These are phyloP conservation scores for Heracleum sosnowskyi DNA, from an alignment of 129 eudicot species.

Conservation along the genomic window DNA sequence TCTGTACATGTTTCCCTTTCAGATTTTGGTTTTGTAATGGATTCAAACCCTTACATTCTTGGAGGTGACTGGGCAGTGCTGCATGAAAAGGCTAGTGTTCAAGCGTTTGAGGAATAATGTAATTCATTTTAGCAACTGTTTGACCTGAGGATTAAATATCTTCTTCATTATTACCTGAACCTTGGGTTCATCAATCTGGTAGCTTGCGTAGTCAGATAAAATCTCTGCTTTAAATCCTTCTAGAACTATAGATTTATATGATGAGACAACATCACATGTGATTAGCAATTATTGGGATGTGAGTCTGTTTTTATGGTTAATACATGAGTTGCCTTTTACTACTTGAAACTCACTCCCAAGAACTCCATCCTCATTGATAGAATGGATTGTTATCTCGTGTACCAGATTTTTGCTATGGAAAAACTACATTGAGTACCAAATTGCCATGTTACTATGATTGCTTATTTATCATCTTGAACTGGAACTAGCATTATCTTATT, in stretches of 20 bases:
- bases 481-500: not conserved
- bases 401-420: not conserved
- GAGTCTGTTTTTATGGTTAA: not conserved
- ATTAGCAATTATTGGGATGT: slow-evolving; percentile 2
- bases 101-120: slow-evolving; percentile 22
- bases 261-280: not conserved
- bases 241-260: slow-evolving; percentile 5
- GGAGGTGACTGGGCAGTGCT: slow-evolving; percentile 79
- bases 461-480: not conserved
- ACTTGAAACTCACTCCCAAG: slow-evolving; percentile 1
- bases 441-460: not conserved
- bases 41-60: slow-evolving; percentile 51
- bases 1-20: slow-evolving; percentile 24
- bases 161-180: not conserved
- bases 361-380: slow-evolving; percentile 11
- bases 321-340: not conserved
- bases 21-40: slow-evolving; percentile 75
- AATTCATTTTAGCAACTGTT: not conserved
- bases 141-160: not conserved
- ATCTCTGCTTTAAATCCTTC: slow-evolving; percentile 9
- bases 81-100: slow-evolving; percentile 44
- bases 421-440: not conserved
- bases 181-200: not conserved
- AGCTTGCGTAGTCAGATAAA: not conserved
- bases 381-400: not conserved